phyloP scores from a whole-genome alignment of 1,284 basidiomycete species.

The Butyriboletus appendiculatus region DNA sequence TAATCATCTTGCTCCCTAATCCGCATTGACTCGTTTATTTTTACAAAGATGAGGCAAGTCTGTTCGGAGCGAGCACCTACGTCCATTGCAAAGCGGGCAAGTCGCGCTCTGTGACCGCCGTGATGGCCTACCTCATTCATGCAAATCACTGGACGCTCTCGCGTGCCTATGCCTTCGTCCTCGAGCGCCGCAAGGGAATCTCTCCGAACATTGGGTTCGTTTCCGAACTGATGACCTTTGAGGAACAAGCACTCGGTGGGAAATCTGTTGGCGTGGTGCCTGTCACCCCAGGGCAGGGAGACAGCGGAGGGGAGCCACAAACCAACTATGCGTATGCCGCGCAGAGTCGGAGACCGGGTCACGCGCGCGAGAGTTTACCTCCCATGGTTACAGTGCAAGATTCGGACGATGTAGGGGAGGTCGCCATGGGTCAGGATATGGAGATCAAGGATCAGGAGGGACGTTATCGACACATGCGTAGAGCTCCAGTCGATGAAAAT shows the following conservation, averaged over 20 bases:
- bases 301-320: slow-evolving; percentile 22
- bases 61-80: slow-evolving; percentile 88
- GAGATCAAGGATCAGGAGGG: slow-evolving; percentile 84
- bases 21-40: slow-evolving; percentile 3
- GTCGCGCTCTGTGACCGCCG: slow-evolving; percentile 94
- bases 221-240: slow-evolving; percentile 95
- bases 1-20: neutral
- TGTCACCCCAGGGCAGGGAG: slow-evolving; percentile 23
- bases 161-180: slow-evolving; percentile 87
- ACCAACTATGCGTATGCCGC: slow-evolving; percentile 43
- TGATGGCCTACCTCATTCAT: slow-evolving; percentile 97
- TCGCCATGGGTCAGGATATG: slow-evolving; percentile 70
- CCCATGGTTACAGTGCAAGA: slow-evolving; percentile 48
- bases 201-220: slow-evolving; percentile 99
- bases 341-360: slow-evolving; percentile 52
- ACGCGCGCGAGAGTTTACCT: slow-evolving; percentile 76
- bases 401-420: slow-evolving; percentile 38
- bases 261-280: slow-evolving; percentile 78
- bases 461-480: slow-evolving; percentile 80
- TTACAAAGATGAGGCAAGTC: slow-evolving; percentile 79
- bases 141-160: slow-evolving; percentile 95
- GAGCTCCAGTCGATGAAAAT: slow-evolving; percentile 82
- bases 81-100: slow-evolving; percentile 98
- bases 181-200: slow-evolving; percentile 88
- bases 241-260: slow-evolving; percentile 85